Evolutionary conservation across 202 grass and related monocot genomes (phyloP).

Genomic region (Carex sylvatica): DNA sequence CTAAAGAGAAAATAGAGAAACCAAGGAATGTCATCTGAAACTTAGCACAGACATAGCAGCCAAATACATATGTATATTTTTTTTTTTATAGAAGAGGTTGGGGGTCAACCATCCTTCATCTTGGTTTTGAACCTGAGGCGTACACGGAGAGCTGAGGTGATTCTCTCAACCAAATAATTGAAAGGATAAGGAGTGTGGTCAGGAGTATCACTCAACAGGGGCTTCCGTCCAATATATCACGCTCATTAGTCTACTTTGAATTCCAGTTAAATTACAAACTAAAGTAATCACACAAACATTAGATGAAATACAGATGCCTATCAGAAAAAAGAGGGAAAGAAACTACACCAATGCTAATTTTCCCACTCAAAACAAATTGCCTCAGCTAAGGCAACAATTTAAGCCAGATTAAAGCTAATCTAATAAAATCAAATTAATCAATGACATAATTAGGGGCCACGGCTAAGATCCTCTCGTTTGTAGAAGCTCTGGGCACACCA

Average conservation of each 20-base stretch:
- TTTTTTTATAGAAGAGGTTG: too few species aligned
- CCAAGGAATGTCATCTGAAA: background rate
- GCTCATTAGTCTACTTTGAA: background rate
- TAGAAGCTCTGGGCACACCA: conserved; percentile 33
- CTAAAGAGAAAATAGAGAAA: background rate
- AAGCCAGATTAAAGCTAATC: background rate
- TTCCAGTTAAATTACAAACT: background rate
- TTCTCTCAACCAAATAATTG: background rate
- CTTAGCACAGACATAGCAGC: too few species aligned
- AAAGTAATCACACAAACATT: background rate
- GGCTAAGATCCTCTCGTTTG: conserved; percentile 67
- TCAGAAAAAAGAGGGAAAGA: background rate
- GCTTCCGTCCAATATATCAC: background rate
- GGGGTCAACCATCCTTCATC: too few species aligned
- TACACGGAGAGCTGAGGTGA: too few species aligned
- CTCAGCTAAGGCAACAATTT: background rate
- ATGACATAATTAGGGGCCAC: conserved; percentile 91
- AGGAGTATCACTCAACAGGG: background rate
- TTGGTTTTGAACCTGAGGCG: too few species aligned
- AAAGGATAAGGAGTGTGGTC: background rate
- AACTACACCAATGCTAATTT: background rate
- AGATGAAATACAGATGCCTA: background rate
- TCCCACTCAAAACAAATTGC: background rate
- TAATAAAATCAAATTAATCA: conserved; percentile 38
- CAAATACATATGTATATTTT: too few species aligned